Base-by-base conservation (phyloP, 169 alveolate species). In the Plasmodium gallinaceum region DNA sequence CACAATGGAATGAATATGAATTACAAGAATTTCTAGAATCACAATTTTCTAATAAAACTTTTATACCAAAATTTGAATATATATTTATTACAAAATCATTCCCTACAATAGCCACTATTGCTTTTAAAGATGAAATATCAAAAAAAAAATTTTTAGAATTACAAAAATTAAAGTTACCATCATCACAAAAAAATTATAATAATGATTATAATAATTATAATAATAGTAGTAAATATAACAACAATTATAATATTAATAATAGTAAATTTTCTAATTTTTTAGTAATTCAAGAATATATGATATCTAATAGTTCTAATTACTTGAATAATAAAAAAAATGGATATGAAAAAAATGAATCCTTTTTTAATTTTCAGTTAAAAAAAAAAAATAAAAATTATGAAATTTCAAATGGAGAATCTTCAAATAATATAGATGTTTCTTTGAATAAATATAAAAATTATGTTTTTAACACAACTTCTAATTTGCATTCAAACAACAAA, bases 1-100 rank as follows among this genome's bases (percentile, higher is more conserved):
- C 74, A 8, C 73, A 74, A 48, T 74, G 88, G 88, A 74, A 65
- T 51, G 73, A 74, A 18, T 74, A 74, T 24, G 88, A 74, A 32
- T 74, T 74, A 57, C 32, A 48, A 8, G 42, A 74, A 9, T 74
- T 74, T 46, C 12, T 74, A 60, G 88, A 58, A 42, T 74, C 88
- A 5, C 88, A 74, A 39, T 74, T 58, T 74, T 9, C 42, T 22
- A 64, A 65, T 22, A 74, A 26, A 18, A 12, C 37, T 18, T 48
- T 22, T n/a, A 10, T 22, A 2, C 88, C 88, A 43, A 65, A 42
- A 12, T 74, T 74, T 45, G 73, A 74, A 16, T 71, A 74, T 74
- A 74, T 74, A 7, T 74, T 74, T 58, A 57, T 74, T 14, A 74
- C 88, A 42, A 74, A 74, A 64, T 57, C 45, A 37, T 74, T 71